These are phyloP conservation scores for Neonectria neomacrospora DNA, from an alignment of 2,329 filamentous ascomycete species.

Conservation along the genomic window DNA sequence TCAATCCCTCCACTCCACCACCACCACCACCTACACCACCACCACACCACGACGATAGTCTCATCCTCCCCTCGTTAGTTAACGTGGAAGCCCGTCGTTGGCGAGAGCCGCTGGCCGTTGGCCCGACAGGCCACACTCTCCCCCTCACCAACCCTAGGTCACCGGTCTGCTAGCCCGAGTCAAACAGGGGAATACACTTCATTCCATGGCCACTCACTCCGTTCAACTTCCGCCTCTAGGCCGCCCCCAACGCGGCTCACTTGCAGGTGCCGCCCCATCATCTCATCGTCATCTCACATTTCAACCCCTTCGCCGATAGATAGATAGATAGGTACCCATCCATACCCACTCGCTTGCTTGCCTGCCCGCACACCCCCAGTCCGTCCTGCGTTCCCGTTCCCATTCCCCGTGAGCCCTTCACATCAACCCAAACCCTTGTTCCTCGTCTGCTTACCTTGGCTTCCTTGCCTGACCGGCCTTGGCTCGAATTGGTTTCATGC, in stretches of 20 bases:
- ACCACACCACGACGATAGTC: constrained; percentile 18
- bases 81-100: not conserved
- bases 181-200: not conserved
- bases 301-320: not conserved
- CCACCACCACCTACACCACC: constrained; percentile 3
- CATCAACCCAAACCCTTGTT: not conserved
- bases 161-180: not conserved
- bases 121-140: not conserved
- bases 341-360: not conserved
- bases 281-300: constrained; percentile 10
- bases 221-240: constrained; percentile 12
- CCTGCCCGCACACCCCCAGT: not conserved
- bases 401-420: not conserved
- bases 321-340: not conserved
- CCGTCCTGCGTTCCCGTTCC: not conserved
- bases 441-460: constrained; percentile 1
- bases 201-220: constrained; percentile 6
- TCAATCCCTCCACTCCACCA: constrained; percentile 4
- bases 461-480: constrained; percentile 4
- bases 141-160: not conserved
- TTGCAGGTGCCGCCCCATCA: constrained; percentile 5
- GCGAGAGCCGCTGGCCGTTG: not conserved
- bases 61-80: constrained; percentile 3
- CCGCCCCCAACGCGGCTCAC: constrained; percentile 20
- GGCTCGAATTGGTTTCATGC: not conserved